Evolutionary conservation across 345 rosid genomes (phyloP), one percentile per base, ranked within the genome.

Genomic region (Punica granatum): DNA sequence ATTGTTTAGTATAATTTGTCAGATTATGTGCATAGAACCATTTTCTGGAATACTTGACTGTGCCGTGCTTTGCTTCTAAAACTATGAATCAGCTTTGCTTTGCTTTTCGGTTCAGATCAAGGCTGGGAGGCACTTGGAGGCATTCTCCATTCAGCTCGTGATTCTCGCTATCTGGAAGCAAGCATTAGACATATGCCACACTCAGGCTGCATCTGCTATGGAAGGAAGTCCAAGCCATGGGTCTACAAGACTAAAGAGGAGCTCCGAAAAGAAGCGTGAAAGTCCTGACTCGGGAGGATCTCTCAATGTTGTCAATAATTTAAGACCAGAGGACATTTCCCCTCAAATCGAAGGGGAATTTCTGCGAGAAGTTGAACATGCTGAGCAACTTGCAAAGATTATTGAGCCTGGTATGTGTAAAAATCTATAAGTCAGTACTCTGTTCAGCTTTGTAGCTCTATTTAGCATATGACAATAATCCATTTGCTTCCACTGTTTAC

Each of bases 101-200:
- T 37, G 11, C 41, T 63, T 49, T 56, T 16, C 14, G 26, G 61
- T 63, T 26, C 19, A 89, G 99, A 76, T 80, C 26, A 75, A 76
- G 70, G 78, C 79, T 46, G 80, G 78, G 58, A 82, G 41, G 71
- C 84, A 79, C 41, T 79, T 91, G 66, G 93, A 92, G 72, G 99
- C 90, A 68, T 94, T 94, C 82, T 89, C 99, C 9, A 80, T 94
- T 67, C 96, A 94, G 77, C 84, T 94, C 77, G 97, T 85, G 69
- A 83, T 89, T 75, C 93, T 94, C 42, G 99, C 98, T 69, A 88
- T 91, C 58, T 91, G 98, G 99, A 94, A 89, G 84, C 98, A 88
- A 74, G 98, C 96, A 23, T 74, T 91, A 72, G 81, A 91, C 83
- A 89, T 91, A 71, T 89, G 98, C 81, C 99, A 94, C 78, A 71